Base-by-base conservation (phyloP, 306 rosid species). In the Acmispon strigosus region DNA sequence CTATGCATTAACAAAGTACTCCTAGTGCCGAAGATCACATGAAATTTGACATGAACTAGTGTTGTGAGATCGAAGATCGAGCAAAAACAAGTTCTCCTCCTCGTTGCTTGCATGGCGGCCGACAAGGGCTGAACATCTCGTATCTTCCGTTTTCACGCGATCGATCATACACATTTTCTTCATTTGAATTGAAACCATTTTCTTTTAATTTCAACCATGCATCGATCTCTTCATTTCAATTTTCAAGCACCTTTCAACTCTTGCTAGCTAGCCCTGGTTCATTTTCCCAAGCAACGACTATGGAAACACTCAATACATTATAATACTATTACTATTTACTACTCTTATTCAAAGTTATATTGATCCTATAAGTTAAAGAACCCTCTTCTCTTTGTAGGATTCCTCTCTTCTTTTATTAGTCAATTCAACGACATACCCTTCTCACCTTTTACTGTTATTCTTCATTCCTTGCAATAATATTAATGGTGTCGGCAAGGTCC, bases 81-180 rank as follows among this genome's bases (percentile, higher is more conserved):
- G 0, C 0, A 39, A 57, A 72, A 57, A 72, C 52, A 76, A 53
- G 43, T 57, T 55, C 53, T 56, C 74, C 51, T 61, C 78, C 77
- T 75, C 68, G 80, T 76, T 75, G 86, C 89, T 75, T 84, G 90
- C 83, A 84, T 72, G 89, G 82, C 84, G 87, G 83, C 84, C 84
- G 94, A 85, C 94, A 82, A 59, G 87, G 80, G 81, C 69, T 68
- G 87, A 88, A 80, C 90, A 88, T 72, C 60, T 50, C 50, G 78
- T 71, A 74, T 85, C 84, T 83, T 77, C 82, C 75, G 69, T 83
- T 81, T 79, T n/a, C n/a, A n/a, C n/a, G n/a, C 88, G 85, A 86
- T 88, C 85, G 76, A 63, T 63, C 69, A 73, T 10, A 62, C 18
- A 19, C 53, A 70, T 76, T 27, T 36, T 42, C 19, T 1, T 24